phyloP scores from a whole-genome alignment of 495 filamentous ascomycete genomes.

The Neurospora pannonica region DNA sequence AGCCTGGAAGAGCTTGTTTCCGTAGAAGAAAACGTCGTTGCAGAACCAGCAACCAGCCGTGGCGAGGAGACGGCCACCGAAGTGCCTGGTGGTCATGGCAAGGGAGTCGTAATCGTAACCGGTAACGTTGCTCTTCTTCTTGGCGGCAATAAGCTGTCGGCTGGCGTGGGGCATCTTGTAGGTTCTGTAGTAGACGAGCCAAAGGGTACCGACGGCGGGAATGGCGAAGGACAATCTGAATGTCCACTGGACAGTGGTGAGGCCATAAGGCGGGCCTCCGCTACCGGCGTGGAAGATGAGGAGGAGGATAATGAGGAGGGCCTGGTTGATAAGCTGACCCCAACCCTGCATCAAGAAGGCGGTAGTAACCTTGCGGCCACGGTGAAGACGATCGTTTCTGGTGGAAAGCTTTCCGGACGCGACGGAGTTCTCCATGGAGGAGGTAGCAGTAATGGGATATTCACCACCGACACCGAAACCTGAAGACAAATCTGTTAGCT shows the following conservation, averaged over 20 bases:
- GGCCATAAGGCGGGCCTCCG: constrained; percentile 63
- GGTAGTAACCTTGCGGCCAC: constrained; percentile 82
- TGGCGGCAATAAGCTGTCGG: constrained; percentile 64
- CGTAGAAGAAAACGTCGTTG: constrained; percentile 96
- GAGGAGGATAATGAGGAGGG: constrained; percentile 68
- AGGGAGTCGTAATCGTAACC: constrained; percentile 82
- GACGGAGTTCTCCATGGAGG: constrained; percentile 85
- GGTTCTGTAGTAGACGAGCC: constrained; percentile 83
- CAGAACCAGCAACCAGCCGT: constrained; percentile 79
- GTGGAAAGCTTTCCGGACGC: constrained; percentile 78
- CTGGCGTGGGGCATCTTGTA: constrained; percentile 72
- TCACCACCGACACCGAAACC: constrained; percentile 82
- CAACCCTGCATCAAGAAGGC: constrained; percentile 96
- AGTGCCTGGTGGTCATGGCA: constrained; percentile 62
- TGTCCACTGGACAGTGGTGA: constrained; percentile 65
- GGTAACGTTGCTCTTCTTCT: constrained; percentile 76
- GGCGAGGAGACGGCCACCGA: constrained; percentile 73
- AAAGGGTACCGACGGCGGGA: constrained; percentile 78
- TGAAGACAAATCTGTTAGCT: constrained; percentile 10
- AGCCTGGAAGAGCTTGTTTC: constrained; percentile 89
- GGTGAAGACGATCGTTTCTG: constrained; percentile 81
- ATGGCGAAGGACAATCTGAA: constrained; percentile 80
- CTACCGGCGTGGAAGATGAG: constrained; percentile 69
- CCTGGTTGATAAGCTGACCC: constrained; percentile 90
- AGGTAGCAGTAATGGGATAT: constrained; percentile 93